Evolutionary conservation across 768 basidiomycete genomes (phyloP).

Genomic region (Guyanaporus albipodus): DNA sequence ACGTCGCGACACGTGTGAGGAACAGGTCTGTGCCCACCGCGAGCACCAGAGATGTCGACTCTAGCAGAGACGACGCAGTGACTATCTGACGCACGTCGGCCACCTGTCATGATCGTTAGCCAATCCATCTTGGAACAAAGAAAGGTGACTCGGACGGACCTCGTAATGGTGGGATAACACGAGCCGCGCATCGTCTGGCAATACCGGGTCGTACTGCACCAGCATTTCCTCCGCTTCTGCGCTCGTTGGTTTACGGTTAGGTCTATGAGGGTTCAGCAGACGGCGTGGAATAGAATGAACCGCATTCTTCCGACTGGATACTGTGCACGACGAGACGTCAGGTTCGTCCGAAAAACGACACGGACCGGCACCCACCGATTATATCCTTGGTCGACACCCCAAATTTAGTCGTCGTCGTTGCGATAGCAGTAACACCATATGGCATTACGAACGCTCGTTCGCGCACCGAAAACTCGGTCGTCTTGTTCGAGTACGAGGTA

Average conservation of each 20-base stretch:
- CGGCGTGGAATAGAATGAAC: conserved; percentile 71
- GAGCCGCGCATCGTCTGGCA: conserved; percentile 63
- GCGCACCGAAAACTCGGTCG: conserved; percentile 49
- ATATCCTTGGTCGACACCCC: conserved; percentile 86
- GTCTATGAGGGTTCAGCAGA: conserved; percentile 79
- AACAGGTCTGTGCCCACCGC: conserved; percentile 89
- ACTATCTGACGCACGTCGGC: conserved; percentile 63
- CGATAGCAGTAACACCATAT: conserved; percentile 61
- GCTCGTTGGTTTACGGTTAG: conserved; percentile 66
- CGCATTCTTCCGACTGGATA: conserved; percentile 71
- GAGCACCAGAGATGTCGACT: conserved; percentile 89
- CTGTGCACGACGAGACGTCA: conserved; percentile 37
- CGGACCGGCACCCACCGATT: conserved; percentile 53
- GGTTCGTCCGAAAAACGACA: not conserved
- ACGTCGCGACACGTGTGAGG: conserved; percentile 78
- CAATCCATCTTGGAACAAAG: not conserved
- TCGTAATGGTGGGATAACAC: conserved; percentile 55
- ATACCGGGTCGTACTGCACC: conserved; percentile 75
- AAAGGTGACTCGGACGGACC: conserved; percentile 30
- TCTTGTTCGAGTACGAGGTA: conserved; percentile 53
- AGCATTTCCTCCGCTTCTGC: conserved; percentile 85
- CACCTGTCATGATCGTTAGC: conserved; percentile 43
- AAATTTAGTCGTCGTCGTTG: conserved; percentile 79
- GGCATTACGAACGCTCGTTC: conserved; percentile 73
- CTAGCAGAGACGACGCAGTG: conserved; percentile 80